Evolutionary conservation across 495 filamentous ascomycete genomes (phyloP), one percentile per base, ranked within the genome.

Genomic region (Penicillium psychrofluorescens): DNA sequence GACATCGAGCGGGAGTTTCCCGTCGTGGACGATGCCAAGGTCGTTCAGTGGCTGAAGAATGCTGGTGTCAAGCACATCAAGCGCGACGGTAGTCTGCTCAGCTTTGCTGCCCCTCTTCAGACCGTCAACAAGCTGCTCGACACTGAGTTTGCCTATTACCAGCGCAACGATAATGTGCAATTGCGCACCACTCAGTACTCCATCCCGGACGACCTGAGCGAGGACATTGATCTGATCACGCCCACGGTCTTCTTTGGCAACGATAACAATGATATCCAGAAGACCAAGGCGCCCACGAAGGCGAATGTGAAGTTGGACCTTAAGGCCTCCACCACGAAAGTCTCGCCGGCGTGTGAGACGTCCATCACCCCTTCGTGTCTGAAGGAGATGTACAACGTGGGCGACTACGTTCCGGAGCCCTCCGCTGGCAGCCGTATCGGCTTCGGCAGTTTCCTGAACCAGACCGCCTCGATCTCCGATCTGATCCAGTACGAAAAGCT

Each of bases 171-270:
- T 43, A 14, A 64, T 51, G 32, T 66, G 31, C 72, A 74, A 50
- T 49, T 63, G 43, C 72, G 83, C 9, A 78, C 83, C 5, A 75
- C 76, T n/a, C 52, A 69, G 35, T 86, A 86, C 63, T 80, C 78
- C 9, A 68, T 88, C 5, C 84, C 84, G 0, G 70, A 77, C 40
- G 56, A 70, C 6, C 55, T 88, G 16, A 55, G 55, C 15, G 41
- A 54, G 5, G 58, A 67, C 48, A 73, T 85, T 41, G 73, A 80
- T 39, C 59, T 84, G 38, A 73, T 85, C 43, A 66, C 74, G 36
- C 81, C 81, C 0, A 81, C 78, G 2, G 79, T 74, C 14, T 74
- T 66, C 41, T 83, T 85, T 46, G 74, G 75, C 42, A 68, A 70
- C 6, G 22, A 22, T 4, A 3, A 22, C 22, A 22, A 22, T 3